Percentiles rank a stretch among this genome's conserved stretches.
Evolutionary conservation across 78 protist genomes (phyloP).

Genomic region (Cavenderia fasciculata): DNA sequence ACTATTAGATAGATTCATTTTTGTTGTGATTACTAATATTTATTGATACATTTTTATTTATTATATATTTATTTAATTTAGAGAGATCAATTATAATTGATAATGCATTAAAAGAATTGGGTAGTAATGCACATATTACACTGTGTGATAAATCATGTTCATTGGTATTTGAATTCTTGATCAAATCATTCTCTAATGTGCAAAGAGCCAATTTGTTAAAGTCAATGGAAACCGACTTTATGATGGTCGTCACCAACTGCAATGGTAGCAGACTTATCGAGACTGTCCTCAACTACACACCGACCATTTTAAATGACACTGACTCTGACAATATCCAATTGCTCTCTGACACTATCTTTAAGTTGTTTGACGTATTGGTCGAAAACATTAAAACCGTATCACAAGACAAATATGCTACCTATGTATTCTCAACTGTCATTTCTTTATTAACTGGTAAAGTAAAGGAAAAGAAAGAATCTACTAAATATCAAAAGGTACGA

Average conservation of each 20-base stretch:
- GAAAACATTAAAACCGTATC: background rate
- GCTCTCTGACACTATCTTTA: slow-evolving; percentile 1
- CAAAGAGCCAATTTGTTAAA: background rate
- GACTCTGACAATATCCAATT: background rate
- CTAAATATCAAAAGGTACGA: background rate
- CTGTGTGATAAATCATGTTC: slow-evolving; percentile 31
- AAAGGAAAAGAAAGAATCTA: background rate
- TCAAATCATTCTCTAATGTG: background rate
- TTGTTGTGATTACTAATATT: background rate
- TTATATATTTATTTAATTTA: background rate
- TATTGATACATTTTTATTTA: background rate
- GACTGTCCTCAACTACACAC: slow-evolving; percentile 7
- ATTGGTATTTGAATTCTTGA: slow-evolving; percentile 19
- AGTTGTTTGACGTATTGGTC: slow-evolving; percentile 2
- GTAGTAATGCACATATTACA: slow-evolving; percentile 23
- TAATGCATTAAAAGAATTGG: slow-evolving; percentile 38
- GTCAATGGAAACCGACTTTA: background rate
- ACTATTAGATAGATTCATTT: background rate
- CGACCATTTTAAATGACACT: background rate
- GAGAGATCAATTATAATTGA: slow-evolving; percentile 38
- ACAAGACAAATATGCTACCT: slow-evolving; percentile 18
- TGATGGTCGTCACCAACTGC: background rate
- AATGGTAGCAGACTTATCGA: slow-evolving; percentile 59
- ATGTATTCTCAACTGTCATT: slow-evolving; percentile 31
- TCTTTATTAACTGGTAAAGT: background rate